phyloP scores from a whole-genome alignment of 1,284 basidiomycete genomes.

The Afroboletus lepidellus region DNA sequence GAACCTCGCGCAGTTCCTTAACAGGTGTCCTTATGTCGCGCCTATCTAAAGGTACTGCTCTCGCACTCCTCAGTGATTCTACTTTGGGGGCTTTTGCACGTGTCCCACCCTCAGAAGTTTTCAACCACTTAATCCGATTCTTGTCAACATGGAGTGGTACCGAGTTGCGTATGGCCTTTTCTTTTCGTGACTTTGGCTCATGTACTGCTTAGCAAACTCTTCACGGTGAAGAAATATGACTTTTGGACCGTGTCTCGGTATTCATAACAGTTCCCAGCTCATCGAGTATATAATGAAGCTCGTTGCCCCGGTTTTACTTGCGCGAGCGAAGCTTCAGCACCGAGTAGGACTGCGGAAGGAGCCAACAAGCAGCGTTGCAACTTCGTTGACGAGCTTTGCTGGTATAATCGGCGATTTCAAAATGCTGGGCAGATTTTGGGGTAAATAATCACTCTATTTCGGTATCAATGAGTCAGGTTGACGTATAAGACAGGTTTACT shows the following conservation, averaged over 20 bases:
- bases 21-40: slow-evolving; percentile 37
- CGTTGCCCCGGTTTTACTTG: slow-evolving; percentile 58
- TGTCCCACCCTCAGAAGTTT: slow-evolving; percentile 55
- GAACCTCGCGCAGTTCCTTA: background rate
- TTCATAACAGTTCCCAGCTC: slow-evolving; percentile 42
- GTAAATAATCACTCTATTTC: slow-evolving; percentile 38
- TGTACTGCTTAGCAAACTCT: slow-evolving; percentile 57
- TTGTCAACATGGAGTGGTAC: slow-evolving; percentile 79
- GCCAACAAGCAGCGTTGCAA: slow-evolving; percentile 52
- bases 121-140: slow-evolving; percentile 71
- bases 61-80: slow-evolving; percentile 54
- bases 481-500: slow-evolving; percentile 52
- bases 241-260: background rate
- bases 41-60: slow-evolving; percentile 29
- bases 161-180: slow-evolving; percentile 57
- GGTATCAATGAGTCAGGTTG: background rate
- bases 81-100: slow-evolving; percentile 61
- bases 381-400: slow-evolving; percentile 54
- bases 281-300: slow-evolving; percentile 71
- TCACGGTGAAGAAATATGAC: slow-evolving; percentile 49
- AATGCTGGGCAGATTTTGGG: slow-evolving; percentile 75
- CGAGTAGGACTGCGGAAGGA: slow-evolving; percentile 52
- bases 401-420: slow-evolving; percentile 63
- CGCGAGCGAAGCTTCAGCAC: slow-evolving; percentile 67
- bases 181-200: slow-evolving; percentile 20